phyloP scores from a whole-genome alignment of 306 rosid species.

The Vachellia pachyceras region DNA sequence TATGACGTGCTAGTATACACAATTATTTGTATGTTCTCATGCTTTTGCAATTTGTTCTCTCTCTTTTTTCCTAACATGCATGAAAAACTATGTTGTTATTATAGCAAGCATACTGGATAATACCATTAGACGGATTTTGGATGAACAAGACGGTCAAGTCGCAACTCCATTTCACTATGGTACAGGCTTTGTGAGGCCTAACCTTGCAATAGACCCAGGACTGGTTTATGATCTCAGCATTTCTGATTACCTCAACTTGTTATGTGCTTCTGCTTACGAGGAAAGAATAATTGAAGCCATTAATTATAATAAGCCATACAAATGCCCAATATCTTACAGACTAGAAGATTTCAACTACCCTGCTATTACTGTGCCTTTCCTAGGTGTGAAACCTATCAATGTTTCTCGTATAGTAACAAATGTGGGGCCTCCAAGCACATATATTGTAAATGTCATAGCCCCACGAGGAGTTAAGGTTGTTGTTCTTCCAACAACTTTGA shows the following conservation, averaged over 20 bases:
- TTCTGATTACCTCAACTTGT: conserved; percentile 35
- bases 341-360: conserved; percentile 41
- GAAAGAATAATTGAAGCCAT: conserved; percentile 28
- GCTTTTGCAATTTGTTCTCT: neutral
- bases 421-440: conserved; percentile 37
- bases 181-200: conserved; percentile 32
- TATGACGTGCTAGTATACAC: neutral
- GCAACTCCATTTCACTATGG: conserved; percentile 37
- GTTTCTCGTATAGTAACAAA: conserved; percentile 33
- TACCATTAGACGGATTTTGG: conserved; percentile 16
- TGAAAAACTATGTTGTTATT: neutral
- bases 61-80: too few relatives aligned
- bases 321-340: conserved; percentile 10
- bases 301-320: conserved; percentile 15
- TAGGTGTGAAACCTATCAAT: neutral
- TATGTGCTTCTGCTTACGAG: conserved; percentile 37
- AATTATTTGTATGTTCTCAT: neutral
- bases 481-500: conserved; percentile 30
- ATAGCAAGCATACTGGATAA: conserved; percentile 26
- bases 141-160: neutral
- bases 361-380: conserved; percentile 39
- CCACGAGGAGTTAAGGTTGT: neutral
- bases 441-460: neutral
- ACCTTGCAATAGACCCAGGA: conserved; percentile 41
- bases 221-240: conserved; percentile 28